Percentiles rank a stretch among this genome's conserved stretches.
phyloP scores from a whole-genome alignment of 2,329 filamentous ascomycete species.

The Xylaria sp. region DNA sequence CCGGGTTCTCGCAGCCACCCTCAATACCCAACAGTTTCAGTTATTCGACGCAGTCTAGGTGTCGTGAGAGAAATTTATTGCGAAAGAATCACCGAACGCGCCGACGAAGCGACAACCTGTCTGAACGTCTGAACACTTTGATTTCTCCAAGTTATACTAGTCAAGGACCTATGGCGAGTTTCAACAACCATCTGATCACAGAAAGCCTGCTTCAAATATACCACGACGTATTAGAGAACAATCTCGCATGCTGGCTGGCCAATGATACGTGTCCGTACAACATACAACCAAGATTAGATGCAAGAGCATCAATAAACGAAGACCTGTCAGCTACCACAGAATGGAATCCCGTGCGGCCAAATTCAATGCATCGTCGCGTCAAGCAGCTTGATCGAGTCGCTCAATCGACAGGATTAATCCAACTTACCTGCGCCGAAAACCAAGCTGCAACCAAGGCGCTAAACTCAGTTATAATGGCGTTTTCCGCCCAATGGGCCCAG shows the following conservation, averaged over 20 bases:
- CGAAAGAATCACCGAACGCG: conserved; percentile 12
- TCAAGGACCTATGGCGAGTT: neutral
- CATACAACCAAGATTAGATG: conserved; percentile 3
- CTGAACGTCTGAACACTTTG: neutral
- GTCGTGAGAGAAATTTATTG: neutral
- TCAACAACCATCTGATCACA: conserved; percentile 17
- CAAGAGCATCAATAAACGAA: neutral
- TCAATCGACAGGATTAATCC: conserved; percentile 20
- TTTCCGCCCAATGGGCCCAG: conserved; percentile 23
- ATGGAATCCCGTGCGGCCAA: neutral
- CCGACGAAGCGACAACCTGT: neutral
- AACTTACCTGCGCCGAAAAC: conserved; percentile 7
- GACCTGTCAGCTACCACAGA: neutral
- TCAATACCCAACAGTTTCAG: neutral
- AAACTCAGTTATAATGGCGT: conserved; percentile 20
- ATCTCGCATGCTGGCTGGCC: conserved; percentile 15
- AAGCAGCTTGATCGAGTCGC: conserved; percentile 14
- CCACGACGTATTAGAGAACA: conserved; percentile 19
- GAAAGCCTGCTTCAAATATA: conserved; percentile 21
- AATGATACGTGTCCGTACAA: conserved; percentile 22
- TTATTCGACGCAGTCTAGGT: neutral
- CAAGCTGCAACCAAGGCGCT: conserved; percentile 9
- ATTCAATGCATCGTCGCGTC: conserved; percentile 22
- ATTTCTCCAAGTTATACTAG: neutral
- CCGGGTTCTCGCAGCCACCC: neutral